phyloP scores from a whole-genome alignment of 2,329 filamentous ascomycete genomes.

The Arthrobotrys musiformis region DNA sequence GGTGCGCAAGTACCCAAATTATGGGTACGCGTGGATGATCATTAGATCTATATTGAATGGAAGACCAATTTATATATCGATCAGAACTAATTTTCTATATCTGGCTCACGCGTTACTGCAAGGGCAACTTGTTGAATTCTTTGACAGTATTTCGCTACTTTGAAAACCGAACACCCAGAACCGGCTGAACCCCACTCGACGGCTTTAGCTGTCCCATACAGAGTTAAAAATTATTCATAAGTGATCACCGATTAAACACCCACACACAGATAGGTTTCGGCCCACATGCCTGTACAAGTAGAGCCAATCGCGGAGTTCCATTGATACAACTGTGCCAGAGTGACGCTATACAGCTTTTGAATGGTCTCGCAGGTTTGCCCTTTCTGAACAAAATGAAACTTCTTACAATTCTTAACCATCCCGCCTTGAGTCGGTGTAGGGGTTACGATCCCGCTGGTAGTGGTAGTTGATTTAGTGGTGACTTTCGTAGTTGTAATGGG shows the following conservation, averaged over 20 bases:
- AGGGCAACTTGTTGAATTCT: too few species aligned
- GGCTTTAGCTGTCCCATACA: neutral
- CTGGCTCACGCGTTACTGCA: too few species aligned
- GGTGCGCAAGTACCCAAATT: conserved; percentile 26
- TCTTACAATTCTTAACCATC: conserved; percentile 29
- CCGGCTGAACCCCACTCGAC: too few species aligned
- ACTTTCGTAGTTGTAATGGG: neutral
- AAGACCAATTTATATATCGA: too few species aligned
- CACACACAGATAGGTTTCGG: conserved; percentile 19
- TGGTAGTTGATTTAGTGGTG: conserved; percentile 3
- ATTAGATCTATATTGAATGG: too few species aligned
- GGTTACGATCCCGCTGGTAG: conserved; percentile 4
- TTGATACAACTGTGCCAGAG: conserved; percentile 1
- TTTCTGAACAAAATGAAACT: conserved; percentile 17
- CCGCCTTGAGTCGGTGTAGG: conserved; percentile 11
- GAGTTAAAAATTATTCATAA: neutral
- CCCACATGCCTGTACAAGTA: conserved; percentile 19
- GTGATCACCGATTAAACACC: neutral
- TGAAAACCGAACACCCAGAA: too few species aligned
- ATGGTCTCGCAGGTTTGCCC: conserved; percentile 9
- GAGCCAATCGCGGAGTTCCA: conserved; percentile 17
- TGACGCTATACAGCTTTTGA: conserved; percentile 3
- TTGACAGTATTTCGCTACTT: too few species aligned
- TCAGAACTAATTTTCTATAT: too few species aligned
- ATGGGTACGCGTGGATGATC: conserved; percentile 4